Evolutionary conservation across 768 basidiomycete genomes (phyloP).

Genomic region (Lentinula guzmanii): DNA sequence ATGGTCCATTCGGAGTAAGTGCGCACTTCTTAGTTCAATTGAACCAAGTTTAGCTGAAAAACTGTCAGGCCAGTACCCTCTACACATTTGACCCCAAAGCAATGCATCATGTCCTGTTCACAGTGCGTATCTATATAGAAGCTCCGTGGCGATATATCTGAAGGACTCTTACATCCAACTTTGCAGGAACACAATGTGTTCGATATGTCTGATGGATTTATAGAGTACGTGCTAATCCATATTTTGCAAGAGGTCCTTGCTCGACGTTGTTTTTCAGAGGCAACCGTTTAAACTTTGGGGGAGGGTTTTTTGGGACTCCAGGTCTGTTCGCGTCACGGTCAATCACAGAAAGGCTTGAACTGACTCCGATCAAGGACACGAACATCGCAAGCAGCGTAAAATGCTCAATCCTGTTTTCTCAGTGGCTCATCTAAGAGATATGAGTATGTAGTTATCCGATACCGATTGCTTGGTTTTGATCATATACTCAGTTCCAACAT

Average conservation of each 20-base stretch:
- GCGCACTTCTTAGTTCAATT: neutral
- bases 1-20: neutral
- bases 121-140: neutral
- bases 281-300: neutral
- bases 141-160: neutral
- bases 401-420: slow-evolving; percentile 31
- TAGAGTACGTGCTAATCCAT: neutral
- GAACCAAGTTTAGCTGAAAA: neutral
- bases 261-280: neutral
- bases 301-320: neutral
- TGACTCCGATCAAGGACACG: slow-evolving; percentile 8
- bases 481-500: neutral
- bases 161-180: neutral
- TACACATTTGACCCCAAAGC: slow-evolving; percentile 2
- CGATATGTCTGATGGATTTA: neutral
- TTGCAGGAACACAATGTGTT: neutral
- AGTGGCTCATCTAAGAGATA: slow-evolving; percentile 23
- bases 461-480: neutral
- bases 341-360: neutral
- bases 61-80: neutral
- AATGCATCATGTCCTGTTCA: neutral
- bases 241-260: neutral
- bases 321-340: neutral
- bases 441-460: slow-evolving; percentile 13
- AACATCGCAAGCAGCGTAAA: slow-evolving; percentile 26